Conservation (phyloP, 768 basidiomycete genomes). For the Collybiopsis luxurians region DNA sequence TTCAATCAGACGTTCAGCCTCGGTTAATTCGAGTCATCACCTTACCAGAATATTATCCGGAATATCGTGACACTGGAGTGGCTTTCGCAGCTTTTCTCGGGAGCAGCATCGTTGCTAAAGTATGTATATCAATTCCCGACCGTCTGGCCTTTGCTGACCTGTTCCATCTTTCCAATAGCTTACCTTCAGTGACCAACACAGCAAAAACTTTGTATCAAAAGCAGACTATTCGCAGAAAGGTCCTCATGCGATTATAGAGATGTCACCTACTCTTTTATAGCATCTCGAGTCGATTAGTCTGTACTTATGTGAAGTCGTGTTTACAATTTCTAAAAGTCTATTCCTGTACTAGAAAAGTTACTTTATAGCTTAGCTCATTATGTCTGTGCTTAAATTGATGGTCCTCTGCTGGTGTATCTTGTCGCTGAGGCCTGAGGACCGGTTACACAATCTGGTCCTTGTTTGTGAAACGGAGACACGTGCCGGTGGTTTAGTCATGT, state of each 20-base stretch:
- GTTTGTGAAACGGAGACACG: too few species aligned
- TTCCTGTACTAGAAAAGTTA: too few species aligned
- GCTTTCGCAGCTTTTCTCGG: constrained; percentile 81
- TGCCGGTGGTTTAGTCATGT: too few species aligned
- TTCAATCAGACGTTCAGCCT: constrained; percentile 72
- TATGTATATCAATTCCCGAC: constrained; percentile 22
- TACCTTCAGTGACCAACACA: constrained; percentile 65
- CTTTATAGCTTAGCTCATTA: too few species aligned
- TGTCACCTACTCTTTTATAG: constrained; percentile 71
- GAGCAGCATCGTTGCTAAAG: constrained; percentile 83
- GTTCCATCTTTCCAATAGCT: constrained; percentile 41
- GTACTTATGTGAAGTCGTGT: too few species aligned
- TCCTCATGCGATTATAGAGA: constrained; percentile 72
- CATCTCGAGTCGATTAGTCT: too few species aligned
- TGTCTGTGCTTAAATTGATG: too few species aligned
- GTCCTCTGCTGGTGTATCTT: too few species aligned
- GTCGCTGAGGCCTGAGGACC: too few species aligned
- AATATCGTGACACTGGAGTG: constrained; percentile 84
- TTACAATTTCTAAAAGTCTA: too few species aligned
- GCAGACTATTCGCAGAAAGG: constrained; percentile 72
- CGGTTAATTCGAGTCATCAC: constrained; percentile 57
- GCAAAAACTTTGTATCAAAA: constrained; percentile 76
- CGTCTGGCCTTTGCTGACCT: not conserved
- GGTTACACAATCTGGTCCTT: too few species aligned
- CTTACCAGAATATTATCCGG: constrained; percentile 88